A percentile compares a stretch with the other conserved stretches of the same genome.
Conservation (phyloP, 768 basidiomycete genomes). For the Kwoniella dejecticola region DNA sequence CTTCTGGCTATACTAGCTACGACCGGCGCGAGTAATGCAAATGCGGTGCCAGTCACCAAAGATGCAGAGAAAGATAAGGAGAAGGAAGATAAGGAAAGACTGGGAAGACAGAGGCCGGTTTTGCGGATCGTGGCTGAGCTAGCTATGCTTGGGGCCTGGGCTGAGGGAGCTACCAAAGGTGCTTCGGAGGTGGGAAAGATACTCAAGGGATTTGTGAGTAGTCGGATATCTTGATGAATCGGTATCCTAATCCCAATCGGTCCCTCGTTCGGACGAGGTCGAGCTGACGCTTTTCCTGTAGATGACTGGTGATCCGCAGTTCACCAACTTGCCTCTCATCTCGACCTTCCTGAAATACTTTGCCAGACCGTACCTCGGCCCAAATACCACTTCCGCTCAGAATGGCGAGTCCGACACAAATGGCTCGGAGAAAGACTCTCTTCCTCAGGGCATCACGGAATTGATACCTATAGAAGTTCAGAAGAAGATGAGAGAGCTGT, state of each 20-base stretch:
- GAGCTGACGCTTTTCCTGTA: slow-evolving; percentile 51
- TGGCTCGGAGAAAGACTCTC: neutral
- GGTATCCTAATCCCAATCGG: no score
- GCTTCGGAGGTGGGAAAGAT: slow-evolving; percentile 76
- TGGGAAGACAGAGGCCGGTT: slow-evolving; percentile 79
- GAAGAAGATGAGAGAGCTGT: slow-evolving; percentile 87
- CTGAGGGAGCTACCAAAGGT: slow-evolving; percentile 69
- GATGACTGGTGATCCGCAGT: slow-evolving; percentile 82
- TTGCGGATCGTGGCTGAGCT: slow-evolving; percentile 87
- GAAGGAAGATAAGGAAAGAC: slow-evolving; percentile 80
- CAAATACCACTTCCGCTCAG: slow-evolving; percentile 1
- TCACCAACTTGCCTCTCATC: slow-evolving; percentile 85
- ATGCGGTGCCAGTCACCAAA: slow-evolving; percentile 58
- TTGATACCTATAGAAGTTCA: slow-evolving; percentile 82
- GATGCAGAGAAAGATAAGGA: slow-evolving; percentile 70
- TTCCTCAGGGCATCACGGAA: slow-evolving; percentile 61
- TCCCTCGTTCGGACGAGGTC: no score
- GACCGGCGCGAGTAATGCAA: neutral
- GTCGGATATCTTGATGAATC: no score
- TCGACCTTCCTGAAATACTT: slow-evolving; percentile 93
- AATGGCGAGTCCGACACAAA: neutral
- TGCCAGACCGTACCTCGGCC: slow-evolving; percentile 82
- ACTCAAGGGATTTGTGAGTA: slow-evolving; percentile 76
- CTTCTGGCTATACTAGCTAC: slow-evolving; percentile 58
- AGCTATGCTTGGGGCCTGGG: slow-evolving; percentile 80